phyloP scores from a whole-genome alignment of 78 protist species.

The Dictyostelium firmibasis region DNA sequence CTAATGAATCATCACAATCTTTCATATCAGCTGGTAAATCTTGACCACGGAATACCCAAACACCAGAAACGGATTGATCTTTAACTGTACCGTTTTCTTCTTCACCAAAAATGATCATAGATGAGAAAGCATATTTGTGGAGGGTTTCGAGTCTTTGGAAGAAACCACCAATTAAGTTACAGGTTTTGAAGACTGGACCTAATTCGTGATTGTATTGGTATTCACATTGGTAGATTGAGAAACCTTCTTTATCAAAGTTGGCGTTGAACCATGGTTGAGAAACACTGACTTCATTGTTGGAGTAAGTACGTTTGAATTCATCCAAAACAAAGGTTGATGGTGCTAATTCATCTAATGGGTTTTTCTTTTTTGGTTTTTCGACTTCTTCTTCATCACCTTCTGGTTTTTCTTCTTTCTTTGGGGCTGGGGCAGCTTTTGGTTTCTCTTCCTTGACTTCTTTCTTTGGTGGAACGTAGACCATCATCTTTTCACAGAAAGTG shows the following conservation, averaged over 20 bases:
- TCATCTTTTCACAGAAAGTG: slow-evolving; percentile 34
- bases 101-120: slow-evolving; percentile 73
- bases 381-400: slow-evolving; percentile 28
- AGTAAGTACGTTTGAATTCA: slow-evolving; percentile 88
- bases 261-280: slow-evolving; percentile 85
- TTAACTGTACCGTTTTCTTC: slow-evolving; percentile 22
- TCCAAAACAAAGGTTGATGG: slow-evolving; percentile 78
- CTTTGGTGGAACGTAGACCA: slow-evolving; percentile 74
- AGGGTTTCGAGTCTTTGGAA: slow-evolving; percentile 86
- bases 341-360: slow-evolving; percentile 81
- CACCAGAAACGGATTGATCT: slow-evolving; percentile 62
- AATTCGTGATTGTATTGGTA: slow-evolving; percentile 85
- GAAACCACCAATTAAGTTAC: slow-evolving; percentile 88
- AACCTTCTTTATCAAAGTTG: slow-evolving; percentile 85
- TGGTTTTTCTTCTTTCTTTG: slow-evolving; percentile 80
- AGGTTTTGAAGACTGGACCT: slow-evolving; percentile 76
- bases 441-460: slow-evolving; percentile 47
- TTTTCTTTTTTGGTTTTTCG: slow-evolving; percentile 26
- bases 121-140: slow-evolving; percentile 90
- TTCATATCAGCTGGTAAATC: slow-evolving; percentile 73
- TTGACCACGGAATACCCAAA: slow-evolving; percentile 86
- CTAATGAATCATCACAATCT: slow-evolving; percentile 86
- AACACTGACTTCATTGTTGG: slow-evolving; percentile 86
- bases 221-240: slow-evolving; percentile 50
- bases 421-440: slow-evolving; percentile 13